Evolutionary conservation across 225 moss, liverwort and hornwort genomes (phyloP).

Genomic region (Antitrichia curtipendula): DNA sequence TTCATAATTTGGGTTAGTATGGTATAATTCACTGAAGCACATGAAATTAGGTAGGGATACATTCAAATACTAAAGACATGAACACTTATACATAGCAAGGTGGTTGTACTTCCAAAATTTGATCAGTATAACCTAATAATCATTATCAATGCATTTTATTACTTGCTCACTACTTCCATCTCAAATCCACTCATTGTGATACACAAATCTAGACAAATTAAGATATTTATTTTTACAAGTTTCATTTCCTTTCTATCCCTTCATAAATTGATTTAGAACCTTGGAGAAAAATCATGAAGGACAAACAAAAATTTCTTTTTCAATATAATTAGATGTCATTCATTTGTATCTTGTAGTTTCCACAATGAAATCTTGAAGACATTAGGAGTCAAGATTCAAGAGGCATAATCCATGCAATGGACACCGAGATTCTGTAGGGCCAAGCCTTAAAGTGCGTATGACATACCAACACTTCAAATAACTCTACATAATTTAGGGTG

Average conservation of each 20-base stretch:
- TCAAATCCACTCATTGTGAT: not conserved
- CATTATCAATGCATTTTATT: not conserved
- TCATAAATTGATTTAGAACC: not conserved
- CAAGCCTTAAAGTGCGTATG: not conserved
- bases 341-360: not conserved
- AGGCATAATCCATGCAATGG: no score
- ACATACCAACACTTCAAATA: no score
- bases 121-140: accelerated
- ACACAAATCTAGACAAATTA: no score
- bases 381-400: not conserved
- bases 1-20: not conserved
- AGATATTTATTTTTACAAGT: not conserved
- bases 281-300: no score
- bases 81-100: accelerated
- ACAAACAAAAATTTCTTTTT: no score
- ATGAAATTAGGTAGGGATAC: not conserved
- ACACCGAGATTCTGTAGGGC: no score
- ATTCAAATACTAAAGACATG: not conserved
- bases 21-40: not conserved
- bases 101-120: accelerated
- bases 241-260: not conserved
- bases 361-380: not conserved
- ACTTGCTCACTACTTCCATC: not conserved
- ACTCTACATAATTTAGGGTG: not conserved
- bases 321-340: not conserved